phyloP scores from a whole-genome alignment of 192 early-diverging fungal species.

The Dissophora ornata region DNA sequence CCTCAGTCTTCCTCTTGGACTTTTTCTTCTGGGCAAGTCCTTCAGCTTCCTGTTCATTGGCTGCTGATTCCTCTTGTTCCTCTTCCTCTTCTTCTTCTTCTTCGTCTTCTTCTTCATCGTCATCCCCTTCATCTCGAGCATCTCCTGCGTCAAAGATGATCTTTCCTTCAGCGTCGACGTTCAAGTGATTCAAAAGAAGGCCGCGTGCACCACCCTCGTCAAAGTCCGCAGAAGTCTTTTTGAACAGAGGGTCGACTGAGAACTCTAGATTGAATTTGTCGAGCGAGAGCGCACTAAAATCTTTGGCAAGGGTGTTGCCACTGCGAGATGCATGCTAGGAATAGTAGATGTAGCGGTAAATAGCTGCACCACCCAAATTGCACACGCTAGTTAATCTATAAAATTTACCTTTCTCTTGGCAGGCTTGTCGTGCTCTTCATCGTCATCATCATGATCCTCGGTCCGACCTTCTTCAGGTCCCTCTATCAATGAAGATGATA shows the following conservation, averaged over 20 bases:
- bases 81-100: conserved; percentile 38
- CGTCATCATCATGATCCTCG: conserved; percentile 62
- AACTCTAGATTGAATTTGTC: conserved; percentile 95
- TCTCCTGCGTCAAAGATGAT: conserved; percentile 97
- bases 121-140: conserved; percentile 65
- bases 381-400: no score
- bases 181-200: conserved; percentile 88
- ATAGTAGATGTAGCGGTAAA: not conserved
- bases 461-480: conserved; percentile 32
- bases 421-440: conserved; percentile 56
- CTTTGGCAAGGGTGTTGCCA: conserved; percentile 84
- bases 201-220: conserved; percentile 97
- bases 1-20: conserved; percentile 20
- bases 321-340: conserved; percentile 55
- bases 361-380: no score
- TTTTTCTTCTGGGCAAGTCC: conserved; percentile 16
- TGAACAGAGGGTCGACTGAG: conserved; percentile 93
- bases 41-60: conserved; percentile 14
- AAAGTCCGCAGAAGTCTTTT: conserved; percentile 98
- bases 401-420: conserved; percentile 54
- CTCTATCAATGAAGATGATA: not conserved
- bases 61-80: conserved; percentile 7
- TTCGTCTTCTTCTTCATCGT: conserved; percentile 55
- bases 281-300: conserved; percentile 78
- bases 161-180: conserved; percentile 81